These are phyloP conservation scores for Ustilago nuda DNA, from an alignment of 1,284 basidiomycete genomes.

Conservation along the genomic window DNA sequence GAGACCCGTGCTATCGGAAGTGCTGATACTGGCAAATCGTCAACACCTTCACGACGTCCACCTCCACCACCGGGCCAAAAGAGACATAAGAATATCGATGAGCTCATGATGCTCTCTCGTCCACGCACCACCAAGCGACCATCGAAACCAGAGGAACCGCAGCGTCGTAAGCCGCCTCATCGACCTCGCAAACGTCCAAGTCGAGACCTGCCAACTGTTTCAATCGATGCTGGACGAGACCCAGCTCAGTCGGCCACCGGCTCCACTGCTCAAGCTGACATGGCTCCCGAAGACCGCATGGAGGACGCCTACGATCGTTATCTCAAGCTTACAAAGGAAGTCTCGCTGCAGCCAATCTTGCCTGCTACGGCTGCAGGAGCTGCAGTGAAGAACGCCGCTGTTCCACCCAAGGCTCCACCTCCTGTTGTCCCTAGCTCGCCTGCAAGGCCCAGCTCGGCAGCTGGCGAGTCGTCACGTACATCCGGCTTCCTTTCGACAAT, in stretches of 20 bases:
- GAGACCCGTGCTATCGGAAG: neutral
- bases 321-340: conserved; percentile 72
- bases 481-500: conserved; percentile 60
- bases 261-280: neutral
- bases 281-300: conserved; percentile 70
- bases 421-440: conserved; percentile 26
- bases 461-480: conserved; percentile 41
- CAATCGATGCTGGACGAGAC: conserved; percentile 1
- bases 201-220: conserved; percentile 50
- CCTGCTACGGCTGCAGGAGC: conserved; percentile 29
- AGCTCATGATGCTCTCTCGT: conserved; percentile 47
- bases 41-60: conserved; percentile 33
- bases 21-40: conserved; percentile 4
- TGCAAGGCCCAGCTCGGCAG: conserved; percentile 19
- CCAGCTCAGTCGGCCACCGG: neutral
- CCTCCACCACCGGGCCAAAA: conserved; percentile 48
- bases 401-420: conserved; percentile 24
- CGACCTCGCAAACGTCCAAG: conserved; percentile 37
- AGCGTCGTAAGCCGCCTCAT: conserved; percentile 40
- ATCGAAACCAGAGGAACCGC: conserved; percentile 48
- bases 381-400: conserved; percentile 9
- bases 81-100: conserved; percentile 44
- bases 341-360: conserved; percentile 45
- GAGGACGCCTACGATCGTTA: conserved; percentile 91
- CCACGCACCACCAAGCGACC: conserved; percentile 36